Percentiles rank a stretch among this genome's conserved stretches.
These are phyloP conservation scores for Leucogyrophana mollusca DNA, from an alignment of 768 basidiomycete genomes.

Conservation along the genomic window DNA sequence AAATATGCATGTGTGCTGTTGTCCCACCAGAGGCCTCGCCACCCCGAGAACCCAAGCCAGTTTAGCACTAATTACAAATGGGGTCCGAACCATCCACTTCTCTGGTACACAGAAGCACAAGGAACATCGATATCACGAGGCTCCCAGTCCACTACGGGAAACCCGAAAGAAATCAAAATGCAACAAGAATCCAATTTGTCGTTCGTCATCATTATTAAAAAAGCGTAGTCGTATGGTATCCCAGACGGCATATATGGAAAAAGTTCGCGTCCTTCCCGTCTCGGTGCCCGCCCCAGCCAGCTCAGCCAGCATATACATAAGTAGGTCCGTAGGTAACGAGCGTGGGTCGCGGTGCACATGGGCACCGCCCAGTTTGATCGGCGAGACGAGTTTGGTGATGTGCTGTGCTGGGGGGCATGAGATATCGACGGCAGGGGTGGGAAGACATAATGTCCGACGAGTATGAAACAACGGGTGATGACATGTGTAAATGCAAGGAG, in stretches of 20 bases:
- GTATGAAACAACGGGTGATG: constrained; percentile 14
- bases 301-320: constrained; percentile 20
- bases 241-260: constrained; percentile 15
- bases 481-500: constrained; percentile 25
- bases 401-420: constrained; percentile 13
- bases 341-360: constrained; percentile 9
- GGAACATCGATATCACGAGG: no score
- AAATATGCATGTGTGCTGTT: no score
- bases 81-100: no score
- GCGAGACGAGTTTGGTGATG: constrained; percentile 14
- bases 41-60: no score
- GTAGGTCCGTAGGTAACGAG: constrained; percentile 19
- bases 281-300: constrained; percentile 18
- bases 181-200: constrained; percentile 5
- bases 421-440: constrained; percentile 6
- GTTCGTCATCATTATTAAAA: constrained; percentile 25
- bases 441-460: constrained; percentile 20
- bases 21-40: no score
- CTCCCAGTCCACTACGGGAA: no score
- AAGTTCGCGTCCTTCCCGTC: constrained; percentile 24
- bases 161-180: no score
- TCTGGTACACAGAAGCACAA: no score
- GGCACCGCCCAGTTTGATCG: not conserved
- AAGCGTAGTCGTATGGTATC: constrained; percentile 26
- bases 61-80: no score